Evolutionary conservation across 2,329 filamentous ascomycete species (phyloP), one percentile per base, ranked within the genome.

Genomic region (Fusarium subglutinans): DNA sequence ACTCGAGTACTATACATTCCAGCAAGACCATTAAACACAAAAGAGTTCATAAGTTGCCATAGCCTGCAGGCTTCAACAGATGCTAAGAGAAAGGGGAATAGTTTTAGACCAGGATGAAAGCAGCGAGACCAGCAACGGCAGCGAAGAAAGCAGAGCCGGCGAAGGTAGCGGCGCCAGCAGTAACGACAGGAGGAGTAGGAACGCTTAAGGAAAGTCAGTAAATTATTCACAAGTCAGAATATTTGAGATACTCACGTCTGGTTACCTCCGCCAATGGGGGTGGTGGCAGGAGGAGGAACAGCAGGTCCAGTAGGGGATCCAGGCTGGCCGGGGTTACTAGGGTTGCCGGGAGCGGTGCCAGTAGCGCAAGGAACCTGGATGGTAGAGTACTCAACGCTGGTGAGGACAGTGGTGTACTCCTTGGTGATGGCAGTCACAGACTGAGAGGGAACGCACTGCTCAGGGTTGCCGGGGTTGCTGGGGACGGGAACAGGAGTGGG

Each of bases 21-120:
- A 81, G 79, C 79, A 75, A 78, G 75, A 80, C 76, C 72, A 47
- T 68, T 69, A 74, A 77, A 77, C 77, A 74, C 78, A 80, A 77
- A 78, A 59, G 44, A 62, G 66, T 82, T 80, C 78, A 82, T 75
- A 80, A 81, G 62, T 78, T 82, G 81, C 81, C 83, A 79, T 81
- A 72, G 79, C 83, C 83, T 79, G 80, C 79, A 81, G 82, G 83
- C 83, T 81, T 82, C 79, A 79, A 82, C 80, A 77, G 69, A 79
- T 77, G 77, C 72, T 55, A 40, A 38, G 80, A 81, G 81, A 77
- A 77, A 50, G 33, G 26, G 77, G 69, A 80, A 76, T 70, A 55
- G 81, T 80, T 87, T 90, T 90, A 90, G 81, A 86, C 86, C 79
- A 90, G 82, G 83, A 87, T 78, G 79, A 88, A 82, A 80, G 87